Base-by-base conservation (phyloP, 169 alveolate species). In the Plasmodium fragile region DNA sequence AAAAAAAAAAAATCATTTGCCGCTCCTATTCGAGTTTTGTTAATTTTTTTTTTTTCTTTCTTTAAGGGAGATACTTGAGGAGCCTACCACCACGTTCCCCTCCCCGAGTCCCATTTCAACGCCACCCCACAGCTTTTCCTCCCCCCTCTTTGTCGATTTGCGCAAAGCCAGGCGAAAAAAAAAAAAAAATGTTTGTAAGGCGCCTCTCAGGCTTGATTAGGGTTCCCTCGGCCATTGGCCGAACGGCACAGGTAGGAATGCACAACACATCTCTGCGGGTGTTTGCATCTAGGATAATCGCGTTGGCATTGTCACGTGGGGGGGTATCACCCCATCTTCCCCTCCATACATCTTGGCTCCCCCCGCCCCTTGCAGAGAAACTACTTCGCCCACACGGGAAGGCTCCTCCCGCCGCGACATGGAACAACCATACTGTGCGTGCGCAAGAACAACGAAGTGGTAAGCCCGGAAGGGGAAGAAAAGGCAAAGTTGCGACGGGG, bases 391-490 rank as follows among this genome's bases (percentile, higher is more conserved):
- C 84, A 70, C 53, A 80, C 18, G 43, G 83, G 77, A 43, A 91
- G 82, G 79, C 32, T 91, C 28, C 78, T 91, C 41, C 81, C 82
- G 8, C 97, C 97, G 13, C 95, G 95, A n/a, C 96, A 95, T 43
- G 97, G 95, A 43, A 95, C 97, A 30, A 95, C 97, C 49, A 95
- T 95, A 83, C 82, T 95, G 32, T 95, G 97, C 70, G 97, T 95
- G 11, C 92, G 96, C 28, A 95, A 95, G 83, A 92, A 91, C 39
- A 90, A 93, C 75, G 92, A 93, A 93, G 97, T 95, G 94, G 97
- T 95, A 79, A 25, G 32, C 32, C 69, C 43, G 22, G 79, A 84
- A 84, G 77, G 1, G 59, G 77, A 49, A 43, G 18, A n/a, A 13
- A 81, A 16, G 49, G 72, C 36, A 77, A 52, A 30, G 55, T 45